Evolutionary conservation across 371 early-diverging fungal genomes (phyloP).

Genomic region (Mucor plumbeus): DNA sequence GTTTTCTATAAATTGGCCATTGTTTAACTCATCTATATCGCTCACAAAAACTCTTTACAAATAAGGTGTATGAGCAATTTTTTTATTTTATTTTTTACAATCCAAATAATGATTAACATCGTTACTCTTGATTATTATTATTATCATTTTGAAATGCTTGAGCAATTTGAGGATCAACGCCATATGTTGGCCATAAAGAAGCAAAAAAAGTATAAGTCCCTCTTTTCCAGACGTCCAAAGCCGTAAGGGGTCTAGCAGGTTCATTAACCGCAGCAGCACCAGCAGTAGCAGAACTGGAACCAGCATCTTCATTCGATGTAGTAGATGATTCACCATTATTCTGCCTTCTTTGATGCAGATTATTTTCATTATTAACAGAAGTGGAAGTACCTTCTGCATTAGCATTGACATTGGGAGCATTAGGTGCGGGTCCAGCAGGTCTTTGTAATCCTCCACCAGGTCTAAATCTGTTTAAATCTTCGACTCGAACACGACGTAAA

Average conservation of each 20-base stretch:
- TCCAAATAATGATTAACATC: background rate
- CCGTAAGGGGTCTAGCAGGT: conserved; percentile 20
- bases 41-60: too few species aligned
- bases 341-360: background rate
- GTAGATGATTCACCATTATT: background rate
- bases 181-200: conserved; percentile 54
- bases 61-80: too few species aligned
- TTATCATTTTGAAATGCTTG: conserved; percentile 49
- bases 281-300: background rate
- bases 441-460: background rate
- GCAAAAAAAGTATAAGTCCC: conserved; percentile 46
- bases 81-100: too few species aligned
- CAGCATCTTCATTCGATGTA: background rate
- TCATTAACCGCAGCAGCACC: background rate
- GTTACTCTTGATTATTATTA: conserved; percentile 10
- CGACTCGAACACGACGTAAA: conserved; percentile 35
- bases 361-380: background rate
- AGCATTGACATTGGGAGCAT: background rate
- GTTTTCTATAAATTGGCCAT: too few species aligned
- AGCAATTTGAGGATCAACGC: conserved; percentile 45
- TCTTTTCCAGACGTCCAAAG: conserved; percentile 34
- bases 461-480: conserved; percentile 29
- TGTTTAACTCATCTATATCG: too few species aligned
- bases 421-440: background rate
- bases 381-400: background rate